Conservation (phyloP, 768 basidiomycete species). For the Suillus sp. region DNA sequence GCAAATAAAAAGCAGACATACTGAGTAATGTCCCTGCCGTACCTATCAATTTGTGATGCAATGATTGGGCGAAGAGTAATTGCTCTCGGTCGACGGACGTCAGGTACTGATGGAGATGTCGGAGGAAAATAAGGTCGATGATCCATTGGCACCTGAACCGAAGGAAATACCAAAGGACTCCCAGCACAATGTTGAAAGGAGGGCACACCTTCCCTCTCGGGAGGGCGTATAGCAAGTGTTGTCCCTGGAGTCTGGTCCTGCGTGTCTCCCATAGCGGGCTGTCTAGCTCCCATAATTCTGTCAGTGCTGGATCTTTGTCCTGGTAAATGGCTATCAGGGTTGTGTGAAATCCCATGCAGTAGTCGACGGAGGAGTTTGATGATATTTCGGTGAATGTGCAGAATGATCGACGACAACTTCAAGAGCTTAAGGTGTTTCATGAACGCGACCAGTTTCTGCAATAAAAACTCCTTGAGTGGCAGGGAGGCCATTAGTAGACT, state of each 20-base stretch:
- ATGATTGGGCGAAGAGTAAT: background rate
- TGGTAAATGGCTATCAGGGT: too few species aligned
- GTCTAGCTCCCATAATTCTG: background rate
- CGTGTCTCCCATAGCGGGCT: background rate
- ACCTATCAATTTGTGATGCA: background rate
- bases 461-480: background rate
- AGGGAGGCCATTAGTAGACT: background rate
- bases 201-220: too few species aligned
- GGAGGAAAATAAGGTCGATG: too few species aligned
- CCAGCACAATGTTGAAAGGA: background rate
- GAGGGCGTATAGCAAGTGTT: background rate
- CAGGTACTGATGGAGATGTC: background rate
- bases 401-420: background rate
- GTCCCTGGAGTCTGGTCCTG: background rate
- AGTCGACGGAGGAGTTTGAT: constrained; percentile 3
- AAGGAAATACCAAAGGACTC: background rate
- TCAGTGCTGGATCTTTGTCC: background rate
- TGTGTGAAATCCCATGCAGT: background rate
- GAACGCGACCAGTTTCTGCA: background rate
- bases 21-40: background rate
- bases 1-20: background rate
- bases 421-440: background rate
- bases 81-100: background rate
- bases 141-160: background rate
- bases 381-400: background rate